Percentiles rank a stretch among this genome's conserved stretches.
Conservation (phyloP, 208 protist species). For the Leishmania martiniquensis region DNA sequence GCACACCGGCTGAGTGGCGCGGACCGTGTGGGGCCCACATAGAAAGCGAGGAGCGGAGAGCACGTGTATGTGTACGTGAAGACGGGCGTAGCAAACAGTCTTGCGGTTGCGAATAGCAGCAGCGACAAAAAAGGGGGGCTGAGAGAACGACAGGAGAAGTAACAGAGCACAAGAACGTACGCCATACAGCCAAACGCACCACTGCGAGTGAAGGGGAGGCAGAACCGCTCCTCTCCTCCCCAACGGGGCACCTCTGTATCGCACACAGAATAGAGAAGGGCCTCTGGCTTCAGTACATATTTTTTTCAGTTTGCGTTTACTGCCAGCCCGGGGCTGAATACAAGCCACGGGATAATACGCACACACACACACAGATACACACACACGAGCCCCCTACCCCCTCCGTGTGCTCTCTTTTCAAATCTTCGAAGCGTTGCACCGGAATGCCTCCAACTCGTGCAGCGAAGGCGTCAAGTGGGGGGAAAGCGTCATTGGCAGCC, state of each 20-base stretch:
- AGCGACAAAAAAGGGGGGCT: background rate
- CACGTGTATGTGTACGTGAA: background rate
- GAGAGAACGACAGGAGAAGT: background rate
- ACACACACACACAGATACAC: no score
- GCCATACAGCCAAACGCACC: background rate
- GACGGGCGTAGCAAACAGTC: background rate
- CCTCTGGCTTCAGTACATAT: background rate
- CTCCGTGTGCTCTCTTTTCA: no score
- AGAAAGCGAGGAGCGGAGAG: background rate
- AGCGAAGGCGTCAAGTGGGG: background rate
- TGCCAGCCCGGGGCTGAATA: background rate
- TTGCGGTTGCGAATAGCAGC: background rate
- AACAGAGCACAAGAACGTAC: background rate
- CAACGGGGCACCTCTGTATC: background rate
- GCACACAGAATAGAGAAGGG: background rate
- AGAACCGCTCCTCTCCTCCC: background rate
- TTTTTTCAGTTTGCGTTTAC: background rate
- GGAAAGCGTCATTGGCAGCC: background rate
- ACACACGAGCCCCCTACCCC: no score
- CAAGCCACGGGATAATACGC: background rate
- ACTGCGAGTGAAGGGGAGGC: background rate
- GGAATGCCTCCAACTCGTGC: background rate
- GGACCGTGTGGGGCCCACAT: background rate
- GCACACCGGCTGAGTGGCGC: background rate
- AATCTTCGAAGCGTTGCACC: background rate